Evolutionary conservation across 225 moss, liverwort and hornwort species (phyloP).

Genomic region (Sphagnum tenellum): DNA sequence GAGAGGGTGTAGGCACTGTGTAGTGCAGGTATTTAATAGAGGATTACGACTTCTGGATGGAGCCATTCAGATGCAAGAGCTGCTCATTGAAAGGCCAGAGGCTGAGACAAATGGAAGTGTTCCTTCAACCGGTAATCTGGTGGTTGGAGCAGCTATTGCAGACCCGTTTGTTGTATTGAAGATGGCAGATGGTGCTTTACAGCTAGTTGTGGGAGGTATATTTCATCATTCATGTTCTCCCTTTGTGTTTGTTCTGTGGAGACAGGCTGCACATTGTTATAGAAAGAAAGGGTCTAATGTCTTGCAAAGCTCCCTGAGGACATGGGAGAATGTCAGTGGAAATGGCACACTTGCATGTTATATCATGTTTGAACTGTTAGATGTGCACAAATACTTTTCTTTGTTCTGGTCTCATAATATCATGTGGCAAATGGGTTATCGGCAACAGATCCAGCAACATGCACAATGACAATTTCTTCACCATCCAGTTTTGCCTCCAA

Average conservation of each 20-base stretch:
- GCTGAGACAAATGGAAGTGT: slow-evolving; percentile 24
- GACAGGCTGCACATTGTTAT: no score
- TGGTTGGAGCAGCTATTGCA: slow-evolving; percentile 60
- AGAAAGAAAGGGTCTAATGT: no score
- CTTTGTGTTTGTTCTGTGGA: no score
- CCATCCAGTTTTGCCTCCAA: slow-evolving; percentile 45
- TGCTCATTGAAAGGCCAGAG: slow-evolving; percentile 31
- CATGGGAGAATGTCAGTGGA: no score
- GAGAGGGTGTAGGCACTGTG: slow-evolving; percentile 50
- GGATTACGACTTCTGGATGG: slow-evolving; percentile 92
- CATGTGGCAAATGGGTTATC: no score
- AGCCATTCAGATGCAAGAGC: slow-evolving; percentile 59
- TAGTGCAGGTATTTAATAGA: slow-evolving; percentile 69
- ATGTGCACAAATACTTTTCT: no score
- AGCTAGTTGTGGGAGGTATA: slow-evolving; percentile 67
- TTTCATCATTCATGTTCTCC: no score
- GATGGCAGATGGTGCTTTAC: slow-evolving; percentile 71
- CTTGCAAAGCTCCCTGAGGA: no score
- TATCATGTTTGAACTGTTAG: no score
- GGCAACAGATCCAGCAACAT: slow-evolving; percentile 43
- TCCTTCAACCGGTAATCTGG: slow-evolving; percentile 23
- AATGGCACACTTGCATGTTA: no score
- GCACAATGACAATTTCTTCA: slow-evolving; percentile 46
- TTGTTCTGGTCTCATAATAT: no score
- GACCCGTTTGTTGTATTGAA: slow-evolving; percentile 84